Percentiles rank a stretch among this genome's conserved stretches.
Evolutionary conservation across 306 rosid genomes (phyloP).

Genomic region (Inga leiocalycina): DNA sequence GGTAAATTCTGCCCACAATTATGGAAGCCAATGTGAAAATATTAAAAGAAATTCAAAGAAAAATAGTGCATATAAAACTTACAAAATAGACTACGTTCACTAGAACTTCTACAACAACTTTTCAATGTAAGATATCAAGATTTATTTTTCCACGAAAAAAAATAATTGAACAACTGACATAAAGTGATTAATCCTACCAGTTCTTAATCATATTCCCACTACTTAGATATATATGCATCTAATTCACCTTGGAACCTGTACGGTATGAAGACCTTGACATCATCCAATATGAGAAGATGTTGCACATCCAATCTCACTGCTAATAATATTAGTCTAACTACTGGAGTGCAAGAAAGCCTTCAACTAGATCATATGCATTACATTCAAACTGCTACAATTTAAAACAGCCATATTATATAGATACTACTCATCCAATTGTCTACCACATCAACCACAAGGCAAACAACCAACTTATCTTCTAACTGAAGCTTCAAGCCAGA

Average conservation of each 20-base stretch:
- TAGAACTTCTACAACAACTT: conserved; percentile 24
- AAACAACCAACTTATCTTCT: not conserved
- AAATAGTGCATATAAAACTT: not conserved
- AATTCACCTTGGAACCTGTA: not conserved
- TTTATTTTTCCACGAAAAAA: not conserved
- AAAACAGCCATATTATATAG: not conserved
- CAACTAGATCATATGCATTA: not conserved
- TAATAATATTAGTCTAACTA: not conserved
- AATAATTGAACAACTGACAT: not conserved
- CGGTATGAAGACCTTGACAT: not conserved
- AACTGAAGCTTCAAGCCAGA: not conserved
- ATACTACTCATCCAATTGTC: not conserved
- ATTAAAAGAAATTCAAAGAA: conserved; percentile 22
- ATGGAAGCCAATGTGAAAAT: conserved; percentile 17
- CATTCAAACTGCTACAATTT: not conserved
- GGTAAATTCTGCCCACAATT: conserved; percentile 48
- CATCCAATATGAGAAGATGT: not conserved
- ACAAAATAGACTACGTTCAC: conserved; percentile 16
- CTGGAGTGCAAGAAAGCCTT: not conserved
- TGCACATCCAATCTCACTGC: not conserved
- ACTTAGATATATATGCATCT: not conserved
- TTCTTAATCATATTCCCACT: not conserved
- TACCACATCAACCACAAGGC: conserved; percentile 4
- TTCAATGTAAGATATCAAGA: not conserved
- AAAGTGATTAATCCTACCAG: not conserved